These are phyloP conservation scores for Xerocomus amazonicus DNA, from an alignment of 1,284 basidiomycete genomes.

Conservation along the genomic window DNA sequence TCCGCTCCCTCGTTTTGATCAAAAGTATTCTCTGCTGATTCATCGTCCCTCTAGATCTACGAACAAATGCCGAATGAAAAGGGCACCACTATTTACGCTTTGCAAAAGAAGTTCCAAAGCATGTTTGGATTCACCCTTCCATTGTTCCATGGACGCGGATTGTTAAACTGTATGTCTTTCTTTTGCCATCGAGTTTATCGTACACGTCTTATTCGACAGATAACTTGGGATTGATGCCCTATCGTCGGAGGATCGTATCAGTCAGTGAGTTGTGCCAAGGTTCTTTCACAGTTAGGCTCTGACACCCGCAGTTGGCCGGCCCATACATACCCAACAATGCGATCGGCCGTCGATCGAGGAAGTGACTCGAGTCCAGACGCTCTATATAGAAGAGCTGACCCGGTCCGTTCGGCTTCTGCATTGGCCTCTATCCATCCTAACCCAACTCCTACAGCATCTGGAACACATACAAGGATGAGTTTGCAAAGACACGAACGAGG, in stretches of 20 bases:
- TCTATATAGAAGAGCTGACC: conserved; percentile 91
- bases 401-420: conserved; percentile 46
- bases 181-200: neutral
- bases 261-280: conserved; percentile 65
- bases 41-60: conserved; percentile 64
- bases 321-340: conserved; percentile 76
- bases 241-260: conserved; percentile 89
- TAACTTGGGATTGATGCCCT: conserved; percentile 89
- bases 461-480: conserved; percentile 89
- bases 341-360: conserved; percentile 82
- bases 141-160: conserved; percentile 85
- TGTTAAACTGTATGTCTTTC: conserved; percentile 77
- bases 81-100: conserved; percentile 81
- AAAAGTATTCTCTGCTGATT: neutral
- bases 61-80: conserved; percentile 94
- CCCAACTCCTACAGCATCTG: conserved; percentile 64
- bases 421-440: neutral
- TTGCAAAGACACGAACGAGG: conserved; percentile 69
- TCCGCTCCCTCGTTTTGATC: conserved; percentile 38
- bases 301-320: conserved; percentile 69
- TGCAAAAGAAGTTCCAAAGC: conserved; percentile 89
- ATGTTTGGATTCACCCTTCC: conserved; percentile 97
- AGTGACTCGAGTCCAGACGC: conserved; percentile 74
- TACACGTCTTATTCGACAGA: conserved; percentile 43
- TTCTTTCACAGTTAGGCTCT: neutral